phyloP scores from a whole-genome alignment of 2,329 filamentous ascomycete species.

The Clarireedia monteithiana region DNA sequence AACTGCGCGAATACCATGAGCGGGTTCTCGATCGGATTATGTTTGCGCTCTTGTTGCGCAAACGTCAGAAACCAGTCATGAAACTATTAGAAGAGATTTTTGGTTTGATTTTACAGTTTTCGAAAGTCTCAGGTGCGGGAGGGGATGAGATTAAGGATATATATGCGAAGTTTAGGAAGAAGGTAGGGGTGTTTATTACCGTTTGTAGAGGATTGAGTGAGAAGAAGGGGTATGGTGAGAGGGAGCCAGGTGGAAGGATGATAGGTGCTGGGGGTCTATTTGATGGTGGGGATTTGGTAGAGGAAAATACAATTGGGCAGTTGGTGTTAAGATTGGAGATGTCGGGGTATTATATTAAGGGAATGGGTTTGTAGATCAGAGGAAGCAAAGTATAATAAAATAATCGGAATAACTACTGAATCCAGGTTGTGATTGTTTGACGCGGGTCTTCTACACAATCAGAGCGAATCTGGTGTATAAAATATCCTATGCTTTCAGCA shows the following conservation, averaged over 20 bases:
- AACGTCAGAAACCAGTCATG: conserved; percentile 65
- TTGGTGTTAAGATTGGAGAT: conserved; percentile 65
- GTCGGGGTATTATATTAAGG: conserved; percentile 51
- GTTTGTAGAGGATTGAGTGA: conserved; percentile 62
- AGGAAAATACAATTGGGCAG: conserved; percentile 57
- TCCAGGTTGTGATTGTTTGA: too few species aligned
- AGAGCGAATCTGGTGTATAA: too few species aligned
- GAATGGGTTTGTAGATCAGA: conserved; percentile 10
- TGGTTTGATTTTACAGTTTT: conserved; percentile 61
- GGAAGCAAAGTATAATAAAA: not conserved
- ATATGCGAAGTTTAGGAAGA: conserved; percentile 61
- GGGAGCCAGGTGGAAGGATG: conserved; percentile 22
- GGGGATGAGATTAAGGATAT: conserved; percentile 41
- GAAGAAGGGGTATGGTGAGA: conserved; percentile 40
- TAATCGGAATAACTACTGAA: too few species aligned
- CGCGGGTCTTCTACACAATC: too few species aligned
- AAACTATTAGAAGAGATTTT: conserved; percentile 73
- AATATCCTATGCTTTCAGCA: too few species aligned
- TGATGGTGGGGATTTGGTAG: conserved; percentile 32
- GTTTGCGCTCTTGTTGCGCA: conserved; percentile 63
- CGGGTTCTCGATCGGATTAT: conserved; percentile 68
- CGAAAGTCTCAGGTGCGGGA: conserved; percentile 38
- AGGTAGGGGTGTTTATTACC: conserved; percentile 65
- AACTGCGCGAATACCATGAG: conserved; percentile 63
- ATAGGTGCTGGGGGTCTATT: conserved; percentile 27